Evolutionary conservation across 1,139 yeast genomes (phyloP).

Genomic region (Yamadazyma mexicana): DNA sequence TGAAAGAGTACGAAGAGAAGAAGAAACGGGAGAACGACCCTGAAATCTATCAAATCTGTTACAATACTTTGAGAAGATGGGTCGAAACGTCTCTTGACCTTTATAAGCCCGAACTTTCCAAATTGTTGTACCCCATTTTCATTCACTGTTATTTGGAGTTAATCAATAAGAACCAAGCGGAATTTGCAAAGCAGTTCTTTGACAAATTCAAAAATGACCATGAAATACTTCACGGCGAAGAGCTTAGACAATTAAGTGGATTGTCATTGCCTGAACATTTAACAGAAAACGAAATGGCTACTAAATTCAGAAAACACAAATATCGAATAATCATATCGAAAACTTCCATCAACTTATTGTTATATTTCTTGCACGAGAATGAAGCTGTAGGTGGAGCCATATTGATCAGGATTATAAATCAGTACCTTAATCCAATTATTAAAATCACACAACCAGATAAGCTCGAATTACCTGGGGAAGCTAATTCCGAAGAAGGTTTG

Average conservation of each 20-base stretch:
- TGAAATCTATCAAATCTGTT: constrained; percentile 72
- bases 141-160: constrained; percentile 85
- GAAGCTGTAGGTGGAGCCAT: constrained; percentile 92
- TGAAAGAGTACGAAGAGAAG: constrained; percentile 38
- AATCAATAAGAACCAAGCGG: constrained; percentile 58
- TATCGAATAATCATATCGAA: constrained; percentile 77
- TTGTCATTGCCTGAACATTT: constrained; percentile 80
- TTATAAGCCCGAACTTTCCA: constrained; percentile 83
- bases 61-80: constrained; percentile 81
- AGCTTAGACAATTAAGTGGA: constrained; percentile 68
- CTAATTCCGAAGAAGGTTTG: constrained; percentile 64
- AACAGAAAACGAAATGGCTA: constrained; percentile 78
- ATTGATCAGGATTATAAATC: constrained; percentile 81
- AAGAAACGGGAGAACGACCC: constrained; percentile 56
- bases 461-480: constrained; percentile 47
- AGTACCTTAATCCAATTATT: constrained; percentile 72
- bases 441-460: constrained; percentile 49
- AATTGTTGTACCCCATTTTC: constrained; percentile 85
- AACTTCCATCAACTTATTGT: constrained; percentile 78
- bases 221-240: constrained; percentile 72
- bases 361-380: constrained; percentile 87
- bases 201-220: constrained; percentile 77
- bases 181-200: constrained; percentile 71
- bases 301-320: constrained; percentile 69
- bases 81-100: constrained; percentile 88